Percentiles rank a stretch among this genome's conserved stretches.
Evolutionary conservation across 306 rosid genomes (phyloP).

Genomic region (Quercus ilex): DNA sequence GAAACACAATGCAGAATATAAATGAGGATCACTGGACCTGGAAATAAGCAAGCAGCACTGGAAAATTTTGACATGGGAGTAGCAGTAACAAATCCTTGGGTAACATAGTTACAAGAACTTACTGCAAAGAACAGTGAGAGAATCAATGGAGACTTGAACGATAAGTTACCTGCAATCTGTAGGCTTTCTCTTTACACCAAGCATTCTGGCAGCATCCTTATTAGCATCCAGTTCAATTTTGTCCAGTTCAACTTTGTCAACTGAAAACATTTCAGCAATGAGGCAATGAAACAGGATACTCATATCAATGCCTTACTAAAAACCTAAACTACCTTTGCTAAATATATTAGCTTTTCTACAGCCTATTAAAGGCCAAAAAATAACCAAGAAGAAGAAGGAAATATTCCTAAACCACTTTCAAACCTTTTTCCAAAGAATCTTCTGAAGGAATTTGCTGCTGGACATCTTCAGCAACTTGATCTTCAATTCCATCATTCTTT

Average conservation of each 20-base stretch:
- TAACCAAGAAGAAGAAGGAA: not conserved
- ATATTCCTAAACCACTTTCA: conserved; percentile 20
- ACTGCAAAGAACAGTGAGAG: conserved; percentile 21
- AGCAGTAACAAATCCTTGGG: conserved; percentile 14
- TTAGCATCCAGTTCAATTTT: conserved; percentile 35
- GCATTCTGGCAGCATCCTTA: conserved; percentile 33
- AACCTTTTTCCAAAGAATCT: conserved; percentile 39
- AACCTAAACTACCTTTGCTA: not conserved
- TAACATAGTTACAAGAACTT: conserved; percentile 14
- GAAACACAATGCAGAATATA: not conserved
- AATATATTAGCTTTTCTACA: conserved; percentile 5
- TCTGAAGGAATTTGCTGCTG: conserved; percentile 34
- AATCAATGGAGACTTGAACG: conserved; percentile 21
- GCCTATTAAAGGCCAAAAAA: conserved; percentile 9
- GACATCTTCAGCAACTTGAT: conserved; percentile 40
- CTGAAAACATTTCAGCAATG: conserved; percentile 49
- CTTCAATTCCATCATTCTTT: conserved; percentile 33
- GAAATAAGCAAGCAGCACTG: not conserved
- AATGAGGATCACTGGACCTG: not conserved
- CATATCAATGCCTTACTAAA: not conserved
- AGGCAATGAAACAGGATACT: conserved; percentile 13
- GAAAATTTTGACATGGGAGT: conserved; percentile 4
- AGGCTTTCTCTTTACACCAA: conserved; percentile 68
- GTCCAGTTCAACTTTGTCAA: conserved; percentile 41
- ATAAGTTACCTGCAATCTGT: conserved; percentile 55